Evolutionary conservation across 805 yeast genomes (phyloP), one percentile per base, ranked within the genome.

Genomic region (Hyphopichia homilentoma): DNA sequence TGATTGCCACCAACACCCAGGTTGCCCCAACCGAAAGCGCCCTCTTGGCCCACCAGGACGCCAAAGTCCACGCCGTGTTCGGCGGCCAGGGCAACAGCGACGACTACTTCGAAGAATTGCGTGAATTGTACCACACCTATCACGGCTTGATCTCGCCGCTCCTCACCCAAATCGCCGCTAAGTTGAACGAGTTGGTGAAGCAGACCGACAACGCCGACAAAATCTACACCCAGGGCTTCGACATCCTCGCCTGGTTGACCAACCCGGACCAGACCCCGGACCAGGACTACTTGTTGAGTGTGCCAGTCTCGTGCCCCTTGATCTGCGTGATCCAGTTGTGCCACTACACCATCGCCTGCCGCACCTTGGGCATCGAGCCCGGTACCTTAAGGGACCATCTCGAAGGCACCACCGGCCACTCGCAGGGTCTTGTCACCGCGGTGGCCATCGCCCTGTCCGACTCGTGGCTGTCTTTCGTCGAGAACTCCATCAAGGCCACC

Each of bases 41-140:
- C 32, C 70, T 90, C 37, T 73, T 87, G 57, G 72, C 38, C 5
- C 33, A 33, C 3, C 35, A 35, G 21, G 36, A 35, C 31, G 85
- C 89, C 27, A 68, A 72, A 39, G 61, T 89, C 35, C 78, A 75
- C 39, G 95, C 97, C 43, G 79, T 93, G 47, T 93, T 90, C 52
- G 98, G 99, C 58, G 99, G 99, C 53, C 99, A 93, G 70, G 99
- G 99, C 65, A 90, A 87, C 69, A 81, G 95, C 33, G 97, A 93
- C 57, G 97, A 93, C 59, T 93, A 87, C 70, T 93, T 93, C 50
- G 96, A 89, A 58, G 99, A 93, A 70, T 76, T 93, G 57, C 80
- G 95, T 59, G 94, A 87, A 44, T 59, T 89, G 38, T 82, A 84
- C 69, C 67, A 76, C 43, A 73, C 80, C 38, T 93, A 93, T 70